Evolutionary conservation across 1,139 yeast species (phyloP).

Genomic region (Blastobotrys indianensis): DNA sequence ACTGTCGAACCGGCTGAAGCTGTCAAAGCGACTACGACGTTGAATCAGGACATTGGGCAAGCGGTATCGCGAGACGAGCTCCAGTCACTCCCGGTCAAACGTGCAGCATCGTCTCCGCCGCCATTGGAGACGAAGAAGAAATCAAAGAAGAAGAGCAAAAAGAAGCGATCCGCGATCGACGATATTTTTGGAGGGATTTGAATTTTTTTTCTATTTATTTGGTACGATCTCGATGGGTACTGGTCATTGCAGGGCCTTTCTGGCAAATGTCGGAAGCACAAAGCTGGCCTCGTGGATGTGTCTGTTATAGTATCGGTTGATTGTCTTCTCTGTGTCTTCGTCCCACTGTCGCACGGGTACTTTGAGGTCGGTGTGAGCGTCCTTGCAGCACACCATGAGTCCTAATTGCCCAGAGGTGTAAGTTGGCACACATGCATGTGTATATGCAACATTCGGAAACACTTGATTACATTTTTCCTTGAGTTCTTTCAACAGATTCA

Average conservation of each 20-base stretch:
- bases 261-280: constrained; percentile 82
- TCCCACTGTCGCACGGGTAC: constrained; percentile 64
- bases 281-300: constrained; percentile 79
- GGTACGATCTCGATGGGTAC: too few relatives aligned
- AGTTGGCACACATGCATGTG: constrained; percentile 85
- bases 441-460: constrained; percentile 84
- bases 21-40: neutral
- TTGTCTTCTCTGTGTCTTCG: constrained; percentile 54
- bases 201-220: too few relatives aligned
- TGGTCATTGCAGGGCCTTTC: constrained; percentile 7
- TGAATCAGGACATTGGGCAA: neutral
- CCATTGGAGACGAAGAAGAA: constrained; percentile 1
- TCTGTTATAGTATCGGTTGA: constrained; percentile 74
- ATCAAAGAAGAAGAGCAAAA: constrained; percentile 9
- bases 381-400: constrained; percentile 86
- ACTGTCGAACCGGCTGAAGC: too few relatives aligned
- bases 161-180: constrained; percentile 11
- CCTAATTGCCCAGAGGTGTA: constrained; percentile 94
- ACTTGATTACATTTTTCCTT: constrained; percentile 68
- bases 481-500: constrained; percentile 70
- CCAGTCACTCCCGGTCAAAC: neutral
- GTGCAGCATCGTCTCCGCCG: neutral
- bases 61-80: neutral
- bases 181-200: constrained; percentile 11
- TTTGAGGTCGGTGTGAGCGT: constrained; percentile 53